A percentile compares a stretch with the other conserved stretches of the same genome.
Evolutionary conservation across 2,329 filamentous ascomycete species (phyloP).

Genomic region (Coleophoma cylindrospora): DNA sequence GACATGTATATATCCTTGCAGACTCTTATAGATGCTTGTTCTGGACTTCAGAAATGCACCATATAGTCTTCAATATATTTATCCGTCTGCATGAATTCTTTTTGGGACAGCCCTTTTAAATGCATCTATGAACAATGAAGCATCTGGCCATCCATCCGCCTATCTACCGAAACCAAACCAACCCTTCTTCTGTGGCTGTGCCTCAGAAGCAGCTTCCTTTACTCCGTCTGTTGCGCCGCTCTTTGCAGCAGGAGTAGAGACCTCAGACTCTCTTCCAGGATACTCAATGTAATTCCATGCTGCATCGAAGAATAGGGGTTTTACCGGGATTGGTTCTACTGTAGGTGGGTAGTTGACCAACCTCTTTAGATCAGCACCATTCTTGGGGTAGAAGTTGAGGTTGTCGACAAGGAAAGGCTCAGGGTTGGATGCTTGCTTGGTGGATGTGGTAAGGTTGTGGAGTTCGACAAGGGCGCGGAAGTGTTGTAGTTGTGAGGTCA

Average conservation of each 20-base stretch:
- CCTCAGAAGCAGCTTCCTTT: slow-evolving; percentile 21
- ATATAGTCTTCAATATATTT: too few species aligned
- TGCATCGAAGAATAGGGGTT: slow-evolving; percentile 92
- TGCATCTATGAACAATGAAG: too few species aligned
- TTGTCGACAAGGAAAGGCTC: slow-evolving; percentile 67
- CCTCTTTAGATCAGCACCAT: slow-evolving; percentile 69
- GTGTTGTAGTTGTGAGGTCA: slow-evolving; percentile 70
- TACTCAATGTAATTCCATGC: slow-evolving; percentile 98
- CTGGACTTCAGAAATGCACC: too few species aligned
- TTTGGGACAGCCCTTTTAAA: too few species aligned
- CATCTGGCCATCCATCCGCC: not conserved
- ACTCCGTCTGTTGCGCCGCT: slow-evolving; percentile 16
- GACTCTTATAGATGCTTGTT: too few species aligned
- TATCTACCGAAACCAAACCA: slow-evolving; percentile 66
- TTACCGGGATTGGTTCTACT: slow-evolving; percentile 78
- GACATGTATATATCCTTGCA: too few species aligned
- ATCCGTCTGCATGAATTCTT: too few species aligned
- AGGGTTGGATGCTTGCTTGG: slow-evolving; percentile 19
- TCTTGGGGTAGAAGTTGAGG: slow-evolving; percentile 67
- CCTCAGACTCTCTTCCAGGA: slow-evolving; percentile 51
- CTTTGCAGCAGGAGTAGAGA: slow-evolving; percentile 15
- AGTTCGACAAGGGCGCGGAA: slow-evolving; percentile 84
- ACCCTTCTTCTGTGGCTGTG: slow-evolving; percentile 56
- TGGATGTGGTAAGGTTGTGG: slow-evolving; percentile 49
- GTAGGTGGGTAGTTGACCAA: slow-evolving; percentile 85